phyloP scores from a whole-genome alignment of 306 rosid species.

The Casuarina equisetifolia region DNA sequence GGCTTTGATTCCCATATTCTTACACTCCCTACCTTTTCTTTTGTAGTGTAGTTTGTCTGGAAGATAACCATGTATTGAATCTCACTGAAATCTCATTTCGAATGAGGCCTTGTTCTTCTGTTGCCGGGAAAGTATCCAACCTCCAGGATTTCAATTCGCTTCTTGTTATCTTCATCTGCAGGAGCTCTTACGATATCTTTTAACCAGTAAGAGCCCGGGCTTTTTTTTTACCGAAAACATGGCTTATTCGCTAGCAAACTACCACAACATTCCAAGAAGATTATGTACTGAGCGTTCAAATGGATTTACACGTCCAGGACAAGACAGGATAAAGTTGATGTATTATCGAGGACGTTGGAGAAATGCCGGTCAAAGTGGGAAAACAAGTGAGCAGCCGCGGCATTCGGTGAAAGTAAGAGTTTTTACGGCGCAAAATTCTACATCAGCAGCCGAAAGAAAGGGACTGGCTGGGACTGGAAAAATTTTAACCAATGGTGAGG shows the following conservation, averaged over 20 bases:
- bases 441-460: constrained; percentile 33
- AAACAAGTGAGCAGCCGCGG: background rate
- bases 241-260: constrained; percentile 56
- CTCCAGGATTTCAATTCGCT: too few relatives aligned
- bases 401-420: background rate
- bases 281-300: constrained; percentile 27
- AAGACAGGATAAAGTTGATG: constrained; percentile 11
- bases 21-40: too few relatives aligned
- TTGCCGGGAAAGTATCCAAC: too few relatives aligned
- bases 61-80: too few relatives aligned
- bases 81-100: too few relatives aligned
- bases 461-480: constrained; percentile 21
- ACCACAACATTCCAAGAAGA: constrained; percentile 32
- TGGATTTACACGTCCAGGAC: constrained; percentile 4
- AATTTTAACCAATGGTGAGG: constrained; percentile 2
- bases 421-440: constrained; percentile 33
- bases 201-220: too few relatives aligned
- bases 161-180: too few relatives aligned
- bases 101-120: too few relatives aligned
- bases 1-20: too few relatives aligned
- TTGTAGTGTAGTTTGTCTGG: too few relatives aligned
- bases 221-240: constrained; percentile 2
- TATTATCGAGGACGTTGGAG: background rate
- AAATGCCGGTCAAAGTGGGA: constrained; percentile 14
- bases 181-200: too few relatives aligned